These are phyloP conservation scores for Tephrocybe rancida DNA, from an alignment of 768 basidiomycete species.

Conservation along the genomic window DNA sequence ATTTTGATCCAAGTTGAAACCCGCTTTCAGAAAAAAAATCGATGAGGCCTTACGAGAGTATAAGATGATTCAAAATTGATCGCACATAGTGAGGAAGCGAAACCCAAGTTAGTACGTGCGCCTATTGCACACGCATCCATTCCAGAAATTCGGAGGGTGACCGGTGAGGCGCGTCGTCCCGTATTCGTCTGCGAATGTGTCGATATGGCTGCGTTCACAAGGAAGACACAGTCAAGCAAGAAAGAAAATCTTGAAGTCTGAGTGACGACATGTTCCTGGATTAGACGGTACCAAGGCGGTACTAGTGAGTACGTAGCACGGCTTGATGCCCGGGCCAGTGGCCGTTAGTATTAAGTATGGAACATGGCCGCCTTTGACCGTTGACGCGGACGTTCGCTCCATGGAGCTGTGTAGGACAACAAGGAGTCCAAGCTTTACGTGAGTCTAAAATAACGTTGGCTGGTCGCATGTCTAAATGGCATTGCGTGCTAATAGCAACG, in stretches of 20 bases:
- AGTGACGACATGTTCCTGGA: constrained; percentile 1
- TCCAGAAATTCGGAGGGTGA: too few relatives aligned
- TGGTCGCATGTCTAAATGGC: too few relatives aligned
- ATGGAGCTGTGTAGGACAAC: too few relatives aligned
- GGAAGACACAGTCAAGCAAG: too few relatives aligned
- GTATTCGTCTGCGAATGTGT: too few relatives aligned
- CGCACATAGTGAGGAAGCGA: constrained; percentile 3
- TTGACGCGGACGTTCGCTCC: too few relatives aligned
- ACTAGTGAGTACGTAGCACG: not conserved
- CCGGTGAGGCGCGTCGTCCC: too few relatives aligned
- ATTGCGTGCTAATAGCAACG: too few relatives aligned
- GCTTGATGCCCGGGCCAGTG: not conserved
- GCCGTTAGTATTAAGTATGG: not conserved
- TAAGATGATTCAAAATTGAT: not conserved
- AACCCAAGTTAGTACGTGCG: not conserved
- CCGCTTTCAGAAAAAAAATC: not conserved
- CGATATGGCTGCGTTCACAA: too few relatives aligned
- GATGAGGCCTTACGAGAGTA: not conserved
- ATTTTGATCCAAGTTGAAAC: not conserved
- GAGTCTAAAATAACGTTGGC: too few relatives aligned
- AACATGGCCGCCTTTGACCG: not conserved
- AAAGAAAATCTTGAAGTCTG: too few relatives aligned
- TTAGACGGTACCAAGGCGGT: too few relatives aligned
- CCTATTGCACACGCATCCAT: not conserved
- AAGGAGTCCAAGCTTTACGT: not conserved